Evolutionary conservation across 495 filamentous ascomycete species (phyloP), one percentile per base, ranked within the genome.

Genomic region (Chaetomium tenue): DNA sequence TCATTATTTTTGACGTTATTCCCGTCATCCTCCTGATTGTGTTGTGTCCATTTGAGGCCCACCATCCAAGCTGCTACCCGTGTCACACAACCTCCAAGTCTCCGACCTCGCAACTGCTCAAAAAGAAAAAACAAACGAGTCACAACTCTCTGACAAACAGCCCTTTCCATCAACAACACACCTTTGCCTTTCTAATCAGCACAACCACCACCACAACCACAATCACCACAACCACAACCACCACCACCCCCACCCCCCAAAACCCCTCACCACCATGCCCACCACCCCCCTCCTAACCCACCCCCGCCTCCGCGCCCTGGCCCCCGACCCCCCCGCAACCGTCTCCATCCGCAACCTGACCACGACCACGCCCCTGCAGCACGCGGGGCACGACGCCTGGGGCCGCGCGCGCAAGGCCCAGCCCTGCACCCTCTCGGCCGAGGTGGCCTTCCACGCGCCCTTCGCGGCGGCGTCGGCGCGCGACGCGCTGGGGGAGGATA

Each of bases 341-440:
- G 78, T 85, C 39, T 73, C 68, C 28, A 77, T 89, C 59, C 75
- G 73, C 11, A 84, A 87, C 71, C 79, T 89, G 0, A 68, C 75
- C 46, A 73, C 78, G 52, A 69, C 72, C 22, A 73, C 78, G 52
- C 69, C 72, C 22, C 71, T 81, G 25, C 26, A 18, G 12, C 68
- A 54, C 58, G 75, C 78, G 8, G 79, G 76, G 33, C 71, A 68
- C 2, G 86, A 88, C 72, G 84, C 81, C 47, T 89, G 86, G 86
- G 79, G 81, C 15, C 79, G 86, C 2, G 18, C 63, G 0, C 48
- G 68, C 46, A 79, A 77, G 59, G 26, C 72, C 6, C 87, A 89
- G 70, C 86, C 86, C 1, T 74, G 81, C 6, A 70, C 81, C 2
- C 57, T 89, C 11, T 85, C 84, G 1, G 74, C 82, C 39, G 75